Conservation (phyloP, 2,329 filamentous ascomycete genomes). For the Bipolaris sorokiniana region DNA sequence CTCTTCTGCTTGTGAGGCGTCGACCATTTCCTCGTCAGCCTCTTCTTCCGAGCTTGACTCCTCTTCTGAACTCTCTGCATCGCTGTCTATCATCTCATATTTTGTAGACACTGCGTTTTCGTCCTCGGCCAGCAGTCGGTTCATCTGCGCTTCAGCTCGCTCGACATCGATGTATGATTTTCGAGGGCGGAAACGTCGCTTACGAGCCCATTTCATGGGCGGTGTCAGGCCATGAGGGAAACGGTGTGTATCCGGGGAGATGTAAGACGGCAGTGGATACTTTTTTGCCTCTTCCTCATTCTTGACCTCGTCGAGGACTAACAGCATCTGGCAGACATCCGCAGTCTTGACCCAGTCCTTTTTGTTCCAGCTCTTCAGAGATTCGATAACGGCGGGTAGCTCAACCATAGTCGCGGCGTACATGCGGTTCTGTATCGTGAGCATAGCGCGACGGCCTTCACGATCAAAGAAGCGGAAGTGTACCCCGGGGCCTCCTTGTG, state of each 20-base stretch:
- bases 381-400: conserved; percentile 84
- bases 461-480: conserved; percentile 77
- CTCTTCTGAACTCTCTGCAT: conserved; percentile 54
- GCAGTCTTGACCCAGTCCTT: conserved; percentile 86
- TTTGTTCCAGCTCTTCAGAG: conserved; percentile 92
- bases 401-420: conserved; percentile 84
- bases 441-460: conserved; percentile 74
- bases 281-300: conserved; percentile 59
- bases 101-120: conserved; percentile 60
- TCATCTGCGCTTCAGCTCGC: conserved; percentile 80
- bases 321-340: conserved; percentile 87
- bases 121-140: conserved; percentile 74
- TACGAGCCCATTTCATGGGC: conserved; percentile 83
- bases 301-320: conserved; percentile 73
- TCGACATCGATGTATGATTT: conserved; percentile 84
- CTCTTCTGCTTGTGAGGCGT: conserved; percentile 48
- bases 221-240: conserved; percentile 89
- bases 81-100: conserved; percentile 63
- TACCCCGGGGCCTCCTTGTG: conserved; percentile 75
- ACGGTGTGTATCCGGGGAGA: conserved; percentile 70
- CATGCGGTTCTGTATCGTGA: conserved; percentile 71
- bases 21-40: conserved; percentile 51
- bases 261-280: conserved; percentile 70
- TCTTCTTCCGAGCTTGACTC: conserved; percentile 47
- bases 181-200: conserved; percentile 81